A percentile compares a stretch with the other conserved stretches of the same genome.
phyloP scores from a whole-genome alignment of 225 moss, liverwort and hornwort genomes.

The Neckera pumila region DNA sequence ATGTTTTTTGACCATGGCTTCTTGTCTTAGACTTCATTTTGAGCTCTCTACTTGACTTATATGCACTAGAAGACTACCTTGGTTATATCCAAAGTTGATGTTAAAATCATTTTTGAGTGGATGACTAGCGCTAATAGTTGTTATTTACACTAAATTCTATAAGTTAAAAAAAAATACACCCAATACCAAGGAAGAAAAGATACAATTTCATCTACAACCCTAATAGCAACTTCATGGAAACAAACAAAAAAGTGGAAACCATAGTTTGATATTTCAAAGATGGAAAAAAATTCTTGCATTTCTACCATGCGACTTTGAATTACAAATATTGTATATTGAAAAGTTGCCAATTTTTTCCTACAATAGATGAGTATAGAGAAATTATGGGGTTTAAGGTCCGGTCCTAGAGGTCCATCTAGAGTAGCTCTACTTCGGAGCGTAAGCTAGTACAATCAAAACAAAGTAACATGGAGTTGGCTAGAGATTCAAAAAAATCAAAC shows the following conservation, averaged over 20 bases:
- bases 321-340: neutral
- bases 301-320: accelerated
- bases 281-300: neutral
- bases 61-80: accelerated
- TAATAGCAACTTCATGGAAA: accelerated
- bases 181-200: neutral
- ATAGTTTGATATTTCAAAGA: accelerated
- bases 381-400: accelerated
- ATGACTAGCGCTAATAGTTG: neutral
- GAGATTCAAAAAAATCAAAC: neutral
- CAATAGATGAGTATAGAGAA: accelerated
- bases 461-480: accelerated
- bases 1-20: accelerated
- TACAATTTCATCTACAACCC: no score
- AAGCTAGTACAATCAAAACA: neutral
- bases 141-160: neutral
- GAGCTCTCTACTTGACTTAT: neutral
- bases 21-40: neutral
- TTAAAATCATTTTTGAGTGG: neutral
- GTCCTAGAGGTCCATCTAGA: accelerated
- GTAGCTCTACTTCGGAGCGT: accelerated
- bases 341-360: neutral
- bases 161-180: neutral
- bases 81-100: neutral
- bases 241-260: accelerated